A percentile compares a stretch with the other conserved stretches of the same genome.
Conservation (phyloP, 345 rosid genomes). For the Salix arbutifolia region DNA sequence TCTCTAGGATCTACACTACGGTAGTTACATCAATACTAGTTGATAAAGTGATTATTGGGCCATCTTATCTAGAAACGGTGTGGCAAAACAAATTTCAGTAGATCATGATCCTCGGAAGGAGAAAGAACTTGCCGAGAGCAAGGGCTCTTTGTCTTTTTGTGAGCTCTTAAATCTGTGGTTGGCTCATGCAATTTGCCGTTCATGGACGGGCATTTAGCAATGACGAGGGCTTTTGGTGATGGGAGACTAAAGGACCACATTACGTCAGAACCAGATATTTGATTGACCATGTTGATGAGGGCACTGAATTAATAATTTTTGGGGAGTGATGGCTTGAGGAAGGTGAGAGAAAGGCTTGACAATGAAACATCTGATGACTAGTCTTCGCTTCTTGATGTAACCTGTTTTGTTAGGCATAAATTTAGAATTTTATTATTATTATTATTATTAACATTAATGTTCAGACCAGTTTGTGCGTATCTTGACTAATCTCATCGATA, state of each 20-base stretch:
- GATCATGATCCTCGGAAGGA: too few species aligned
- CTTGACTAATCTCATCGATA: too few species aligned
- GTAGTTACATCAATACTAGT: too few species aligned
- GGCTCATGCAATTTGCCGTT: constrained; percentile 35
- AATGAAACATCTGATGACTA: background rate
- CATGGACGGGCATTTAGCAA: constrained; percentile 44
- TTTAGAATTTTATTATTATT: too few species aligned
- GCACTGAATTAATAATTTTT: constrained; percentile 36
- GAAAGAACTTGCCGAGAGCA: too few species aligned
- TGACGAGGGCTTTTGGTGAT: constrained; percentile 57
- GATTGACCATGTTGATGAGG: too few species aligned
- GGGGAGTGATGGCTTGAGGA: constrained; percentile 60
- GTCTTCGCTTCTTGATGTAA: background rate
- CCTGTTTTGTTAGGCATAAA: background rate
- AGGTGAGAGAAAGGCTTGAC: constrained; percentile 20
- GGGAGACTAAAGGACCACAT: constrained; percentile 44
- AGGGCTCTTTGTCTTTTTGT: too few species aligned
- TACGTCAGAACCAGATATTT: constrained; percentile 27
- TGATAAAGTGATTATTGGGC: too few species aligned
- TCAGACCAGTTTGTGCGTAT: fast-evolving
- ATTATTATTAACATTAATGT: too few species aligned
- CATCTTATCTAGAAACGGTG: too few species aligned
- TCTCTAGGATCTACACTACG: too few species aligned
- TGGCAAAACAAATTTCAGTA: too few species aligned
- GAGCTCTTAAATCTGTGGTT: background rate